Conservation (phyloP, 2,329 filamentous ascomycete genomes). For the Sporothrix variecibatus region DNA sequence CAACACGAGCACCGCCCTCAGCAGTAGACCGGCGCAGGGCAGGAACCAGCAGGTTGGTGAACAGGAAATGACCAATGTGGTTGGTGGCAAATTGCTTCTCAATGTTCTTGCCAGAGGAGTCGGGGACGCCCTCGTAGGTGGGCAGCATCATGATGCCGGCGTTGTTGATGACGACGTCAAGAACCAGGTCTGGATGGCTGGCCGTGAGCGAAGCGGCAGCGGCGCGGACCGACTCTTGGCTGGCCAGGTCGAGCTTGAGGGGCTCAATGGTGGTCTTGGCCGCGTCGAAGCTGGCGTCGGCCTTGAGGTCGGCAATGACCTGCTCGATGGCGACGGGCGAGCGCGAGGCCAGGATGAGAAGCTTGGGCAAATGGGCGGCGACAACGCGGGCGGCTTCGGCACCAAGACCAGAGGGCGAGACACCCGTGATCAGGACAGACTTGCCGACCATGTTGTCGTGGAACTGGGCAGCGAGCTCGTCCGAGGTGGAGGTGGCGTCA, state of each 20-base stretch:
- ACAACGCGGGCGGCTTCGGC: slow-evolving; percentile 27
- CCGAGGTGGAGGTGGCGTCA: slow-evolving; percentile 13
- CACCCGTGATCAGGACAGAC: slow-evolving; percentile 31
- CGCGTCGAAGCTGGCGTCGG: slow-evolving; percentile 27
- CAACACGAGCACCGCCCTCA: slow-evolving; percentile 39
- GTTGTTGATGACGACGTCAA: slow-evolving; percentile 47
- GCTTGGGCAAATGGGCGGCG: slow-evolving; percentile 27
- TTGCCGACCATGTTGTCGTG: slow-evolving; percentile 29
- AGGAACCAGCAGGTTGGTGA: slow-evolving; percentile 51
- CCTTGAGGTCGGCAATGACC: slow-evolving; percentile 24
- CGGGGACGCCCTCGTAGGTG: slow-evolving; percentile 39
- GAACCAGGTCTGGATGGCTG: slow-evolving; percentile 37
- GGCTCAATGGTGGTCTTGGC: slow-evolving; percentile 37
- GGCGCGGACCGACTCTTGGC: slow-evolving; percentile 40
- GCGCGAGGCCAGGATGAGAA: slow-evolving; percentile 29
- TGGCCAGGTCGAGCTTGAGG: slow-evolving; percentile 43
- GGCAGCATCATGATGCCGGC: slow-evolving; percentile 42
- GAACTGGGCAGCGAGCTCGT: slow-evolving; percentile 25
- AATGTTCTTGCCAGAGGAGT: slow-evolving; percentile 31
- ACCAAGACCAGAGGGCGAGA: slow-evolving; percentile 27
- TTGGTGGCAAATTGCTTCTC: slow-evolving; percentile 52
- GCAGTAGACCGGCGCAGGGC: slow-evolving; percentile 42
- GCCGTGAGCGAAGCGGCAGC: slow-evolving; percentile 39
- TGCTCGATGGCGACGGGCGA: slow-evolving; percentile 18
- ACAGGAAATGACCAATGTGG: slow-evolving; percentile 52